A percentile compares a stretch with the other conserved stretches of the same genome.
Conservation (phyloP, 768 basidiomycete genomes). For the Leccinum sublutescens region DNA sequence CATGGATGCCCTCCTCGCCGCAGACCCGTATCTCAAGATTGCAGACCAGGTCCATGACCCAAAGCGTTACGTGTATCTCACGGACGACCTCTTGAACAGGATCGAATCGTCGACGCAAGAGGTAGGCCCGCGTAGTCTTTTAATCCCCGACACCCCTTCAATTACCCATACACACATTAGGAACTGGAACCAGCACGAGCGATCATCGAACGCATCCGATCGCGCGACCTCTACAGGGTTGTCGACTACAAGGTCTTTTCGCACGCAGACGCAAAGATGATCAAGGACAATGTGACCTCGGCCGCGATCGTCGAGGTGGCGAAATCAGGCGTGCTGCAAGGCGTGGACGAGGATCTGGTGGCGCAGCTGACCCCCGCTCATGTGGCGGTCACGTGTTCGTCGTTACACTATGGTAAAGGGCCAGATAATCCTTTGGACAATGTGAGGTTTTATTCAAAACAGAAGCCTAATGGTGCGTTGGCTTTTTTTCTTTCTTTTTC, state of each 20-base stretch:
- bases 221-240: constrained; percentile 63
- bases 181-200: constrained; percentile 54
- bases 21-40: constrained; percentile 64
- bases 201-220: constrained; percentile 60
- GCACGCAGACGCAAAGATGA: constrained; percentile 29
- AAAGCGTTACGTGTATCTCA: constrained; percentile 58
- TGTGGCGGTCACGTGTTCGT: constrained; percentile 60
- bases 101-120: constrained; percentile 53
- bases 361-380: constrained; percentile 43
- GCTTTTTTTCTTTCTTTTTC: not conserved
- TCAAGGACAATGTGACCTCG: constrained; percentile 35
- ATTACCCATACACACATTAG: constrained; percentile 33
- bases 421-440: constrained; percentile 65
- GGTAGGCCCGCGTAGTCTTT: constrained; percentile 1
- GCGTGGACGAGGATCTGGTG: constrained; percentile 30
- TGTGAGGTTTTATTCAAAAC: constrained; percentile 75
- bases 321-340: constrained; percentile 23
- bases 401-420: constrained; percentile 79
- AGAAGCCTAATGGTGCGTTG: constrained; percentile 52
- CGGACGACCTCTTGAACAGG: constrained; percentile 60
- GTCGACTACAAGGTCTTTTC: constrained; percentile 64
- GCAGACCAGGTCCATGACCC: constrained; percentile 57
- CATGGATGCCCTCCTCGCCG: constrained; percentile 70
- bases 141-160: no score
- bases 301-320: constrained; percentile 45